Base-by-base conservation (phyloP, 2,329 filamentous ascomycete genomes). In the Claviceps quebecensis region DNA sequence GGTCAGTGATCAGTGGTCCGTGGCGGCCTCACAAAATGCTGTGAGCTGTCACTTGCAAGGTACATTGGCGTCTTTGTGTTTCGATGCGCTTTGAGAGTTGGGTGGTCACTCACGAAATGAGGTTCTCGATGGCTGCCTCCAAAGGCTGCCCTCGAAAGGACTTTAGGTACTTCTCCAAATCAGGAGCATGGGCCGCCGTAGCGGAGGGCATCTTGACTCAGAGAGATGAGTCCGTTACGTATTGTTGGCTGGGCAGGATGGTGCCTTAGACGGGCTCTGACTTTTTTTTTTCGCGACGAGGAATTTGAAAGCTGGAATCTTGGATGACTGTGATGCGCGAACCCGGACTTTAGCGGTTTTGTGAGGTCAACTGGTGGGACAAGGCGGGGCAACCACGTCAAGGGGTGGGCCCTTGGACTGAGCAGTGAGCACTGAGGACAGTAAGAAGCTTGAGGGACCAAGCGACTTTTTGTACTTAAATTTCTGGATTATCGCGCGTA, bases 91-190 rank as follows among this genome's bases (percentile, higher is more conserved):
- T 19, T 19, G 19, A 19, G 19, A 2, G 19, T 19, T 19, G 41
- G 53, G 49, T 56, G 53, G 50, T 47, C 54, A 69, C 81, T 64
- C 69, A 94, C 88, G 86, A 87, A 59, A 91, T 82, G 55, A 95
- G 77, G 56, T 80, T 81, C 67, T 96, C 89, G 57, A 94, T 84
- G 8, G 87, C 90, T 43, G 84, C 80, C 59, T 95, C 89, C 50
- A 93, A 77, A 34, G 83, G 76, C 50, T 81, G 83, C 38, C 78
- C 77, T 64, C 87, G 91, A 56, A 95, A 75, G 13, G 84, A 84
- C 63, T 85, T 87, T 57, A 94, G 77, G 61, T 88, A 93, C 47
- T 83, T 84, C 46, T 83, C 78, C 56, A 96, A 72, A 58, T 83
- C 84, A 44, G 88, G 87, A 66, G 86, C 81, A 55, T 65, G 65